These are phyloP conservation scores for Agrostemma githago DNA, from an alignment of 148 eudicot genomes.

Conservation along the genomic window DNA sequence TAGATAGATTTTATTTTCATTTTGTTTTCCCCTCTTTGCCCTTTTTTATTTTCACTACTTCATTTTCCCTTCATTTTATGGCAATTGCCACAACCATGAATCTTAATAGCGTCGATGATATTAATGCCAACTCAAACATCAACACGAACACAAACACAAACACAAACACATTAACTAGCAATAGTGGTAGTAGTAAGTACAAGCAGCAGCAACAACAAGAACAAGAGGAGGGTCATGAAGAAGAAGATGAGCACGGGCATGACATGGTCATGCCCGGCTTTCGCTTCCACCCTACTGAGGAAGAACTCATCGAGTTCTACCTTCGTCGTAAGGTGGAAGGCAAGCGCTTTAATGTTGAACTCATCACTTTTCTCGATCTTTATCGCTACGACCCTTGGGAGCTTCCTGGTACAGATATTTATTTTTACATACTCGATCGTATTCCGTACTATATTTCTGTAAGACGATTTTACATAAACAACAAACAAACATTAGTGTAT, in stretches of 20 bases:
- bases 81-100: slow-evolving; percentile 70
- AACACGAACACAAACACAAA: slow-evolving; percentile 8
- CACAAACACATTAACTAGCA: slow-evolving; percentile 6
- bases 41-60: background rate
- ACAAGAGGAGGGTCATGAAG: slow-evolving; percentile 23
- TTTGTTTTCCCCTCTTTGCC: background rate
- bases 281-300: slow-evolving; percentile 90
- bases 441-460: background rate
- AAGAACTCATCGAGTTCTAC: slow-evolving; percentile 88
- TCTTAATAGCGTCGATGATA: slow-evolving; percentile 27
- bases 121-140: slow-evolving; percentile 11
- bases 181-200: background rate
- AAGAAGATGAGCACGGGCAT: slow-evolving; percentile 56
- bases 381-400: slow-evolving; percentile 98
- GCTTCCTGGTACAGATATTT: slow-evolving; percentile 75
- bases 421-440: background rate
- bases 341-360: slow-evolving; percentile 79
- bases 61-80: slow-evolving; percentile 38
- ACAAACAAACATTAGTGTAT: too few relatives aligned
- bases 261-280: slow-evolving; percentile 94
- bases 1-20: background rate
- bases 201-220: slow-evolving; percentile 14
- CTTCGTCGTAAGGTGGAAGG: slow-evolving; percentile 98
- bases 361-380: slow-evolving; percentile 90
- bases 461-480: background rate